Evolutionary conservation across 148 eudicot genomes (phyloP).

Genomic region (Amaranthus hypochondriacus): DNA sequence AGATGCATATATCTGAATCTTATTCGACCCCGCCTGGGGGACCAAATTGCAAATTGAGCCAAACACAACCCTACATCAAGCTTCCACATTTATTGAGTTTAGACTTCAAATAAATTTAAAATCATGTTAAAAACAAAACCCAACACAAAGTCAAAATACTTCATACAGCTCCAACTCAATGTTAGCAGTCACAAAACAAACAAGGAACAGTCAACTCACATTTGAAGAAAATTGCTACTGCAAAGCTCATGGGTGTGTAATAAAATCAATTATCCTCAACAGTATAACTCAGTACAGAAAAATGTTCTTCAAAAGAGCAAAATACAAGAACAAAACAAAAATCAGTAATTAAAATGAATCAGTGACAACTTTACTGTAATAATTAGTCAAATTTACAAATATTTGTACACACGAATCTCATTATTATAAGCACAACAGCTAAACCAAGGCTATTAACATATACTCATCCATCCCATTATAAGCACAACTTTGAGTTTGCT

Average conservation of each 20-base stretch:
- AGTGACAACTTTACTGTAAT: constrained; percentile 1
- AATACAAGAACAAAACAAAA: neutral
- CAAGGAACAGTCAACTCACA: neutral
- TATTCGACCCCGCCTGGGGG: no score
- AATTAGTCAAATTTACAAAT: constrained; percentile 12
- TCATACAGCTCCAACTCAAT: neutral
- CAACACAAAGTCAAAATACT: neutral
- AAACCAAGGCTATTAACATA: neutral
- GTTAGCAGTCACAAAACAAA: neutral
- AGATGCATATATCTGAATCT: neutral
- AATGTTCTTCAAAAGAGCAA: neutral
- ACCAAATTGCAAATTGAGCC: neutral
- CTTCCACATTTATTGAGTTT: neutral
- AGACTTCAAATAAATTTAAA: neutral
- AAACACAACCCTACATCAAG: neutral
- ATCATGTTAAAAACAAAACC: neutral
- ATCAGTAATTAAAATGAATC: neutral
- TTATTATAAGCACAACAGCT: constrained; percentile 3
- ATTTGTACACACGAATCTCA: constrained; percentile 23
- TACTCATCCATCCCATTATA: neutral
- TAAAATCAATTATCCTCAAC: no score
- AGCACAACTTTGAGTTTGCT: neutral
- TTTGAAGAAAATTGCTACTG: no score
- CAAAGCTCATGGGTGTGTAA: no score
- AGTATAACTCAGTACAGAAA: neutral